A percentile compares a stretch with the other conserved stretches of the same genome.
These are phyloP conservation scores for Hymenoscyphus linearis DNA, from an alignment of 2,329 filamentous ascomycete genomes.

Conservation along the genomic window DNA sequence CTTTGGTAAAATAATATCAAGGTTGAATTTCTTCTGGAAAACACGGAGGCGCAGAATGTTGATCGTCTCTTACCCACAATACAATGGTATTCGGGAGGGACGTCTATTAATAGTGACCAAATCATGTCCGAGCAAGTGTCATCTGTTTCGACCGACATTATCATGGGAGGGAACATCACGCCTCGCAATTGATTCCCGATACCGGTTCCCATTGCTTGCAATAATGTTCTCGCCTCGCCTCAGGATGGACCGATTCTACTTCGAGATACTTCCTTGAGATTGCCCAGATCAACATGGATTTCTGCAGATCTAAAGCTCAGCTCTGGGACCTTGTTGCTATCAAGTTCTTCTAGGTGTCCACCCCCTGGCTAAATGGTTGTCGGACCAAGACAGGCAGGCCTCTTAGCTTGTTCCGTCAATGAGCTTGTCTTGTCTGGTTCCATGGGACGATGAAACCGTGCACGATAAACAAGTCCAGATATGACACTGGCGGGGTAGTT, in stretches of 20 bases:
- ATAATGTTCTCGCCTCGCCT: not conserved
- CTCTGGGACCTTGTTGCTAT: not conserved
- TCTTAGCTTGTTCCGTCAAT: too few species aligned
- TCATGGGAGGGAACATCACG: not conserved
- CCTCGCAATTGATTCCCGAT: slow-evolving; percentile 5
- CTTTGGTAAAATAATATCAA: not conserved
- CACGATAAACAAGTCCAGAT: not conserved
- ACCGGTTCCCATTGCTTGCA: slow-evolving; percentile 2
- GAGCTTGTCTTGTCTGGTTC: not conserved
- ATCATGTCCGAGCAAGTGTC: not conserved
- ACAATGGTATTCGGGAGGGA: not conserved
- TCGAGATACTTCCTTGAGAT: not conserved
- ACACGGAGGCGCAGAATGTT: not conserved
- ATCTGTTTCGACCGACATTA: not conserved
- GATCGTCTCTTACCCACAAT: not conserved
- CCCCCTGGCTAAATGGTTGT: too few species aligned
- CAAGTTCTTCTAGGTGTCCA: not conserved
- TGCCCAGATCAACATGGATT: not conserved
- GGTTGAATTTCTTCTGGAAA: not conserved
- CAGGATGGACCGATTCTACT: not conserved
- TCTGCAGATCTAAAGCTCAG: not conserved
- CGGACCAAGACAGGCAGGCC: too few species aligned
- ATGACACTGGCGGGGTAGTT: not conserved
- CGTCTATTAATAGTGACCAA: slow-evolving; percentile 1
- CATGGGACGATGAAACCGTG: not conserved